These are phyloP conservation scores for Eucalyptus decipiens DNA, from an alignment of 345 rosid genomes.

Conservation along the genomic window DNA sequence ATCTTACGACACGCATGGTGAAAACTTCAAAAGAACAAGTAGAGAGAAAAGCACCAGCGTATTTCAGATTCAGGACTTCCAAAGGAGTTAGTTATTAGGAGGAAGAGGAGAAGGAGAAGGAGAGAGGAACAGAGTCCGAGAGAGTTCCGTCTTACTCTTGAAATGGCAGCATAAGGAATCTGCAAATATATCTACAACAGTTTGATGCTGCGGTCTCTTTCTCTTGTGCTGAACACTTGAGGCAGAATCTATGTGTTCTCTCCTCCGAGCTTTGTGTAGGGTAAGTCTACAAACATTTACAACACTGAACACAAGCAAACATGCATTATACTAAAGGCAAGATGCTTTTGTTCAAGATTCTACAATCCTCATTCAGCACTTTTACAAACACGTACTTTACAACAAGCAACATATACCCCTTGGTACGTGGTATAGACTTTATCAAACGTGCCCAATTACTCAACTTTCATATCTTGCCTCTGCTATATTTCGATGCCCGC, in stretches of 20 bases:
- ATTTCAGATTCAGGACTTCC: neutral
- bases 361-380: neutral
- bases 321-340: constrained; percentile 14
- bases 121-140: neutral
- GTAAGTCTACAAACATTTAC: neutral
- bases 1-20: neutral
- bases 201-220: neutral
- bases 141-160: neutral
- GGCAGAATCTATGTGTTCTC: neutral
- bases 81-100: neutral
- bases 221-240: neutral
- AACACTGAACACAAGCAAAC: neutral
- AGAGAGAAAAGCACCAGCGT: neutral
- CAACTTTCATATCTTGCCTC: neutral
- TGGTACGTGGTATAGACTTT: neutral
- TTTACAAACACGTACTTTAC: neutral
- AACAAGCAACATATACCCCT: neutral
- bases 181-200: neutral
- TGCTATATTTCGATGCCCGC: neutral
- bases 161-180: neutral
- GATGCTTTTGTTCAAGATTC: constrained; percentile 28
- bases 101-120: neutral
- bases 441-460: neutral
- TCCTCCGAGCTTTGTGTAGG: neutral
- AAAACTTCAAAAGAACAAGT: neutral